These are phyloP conservation scores for Peribolospora baueri DNA, from an alignment of 768 basidiomycete genomes.

Conservation along the genomic window DNA sequence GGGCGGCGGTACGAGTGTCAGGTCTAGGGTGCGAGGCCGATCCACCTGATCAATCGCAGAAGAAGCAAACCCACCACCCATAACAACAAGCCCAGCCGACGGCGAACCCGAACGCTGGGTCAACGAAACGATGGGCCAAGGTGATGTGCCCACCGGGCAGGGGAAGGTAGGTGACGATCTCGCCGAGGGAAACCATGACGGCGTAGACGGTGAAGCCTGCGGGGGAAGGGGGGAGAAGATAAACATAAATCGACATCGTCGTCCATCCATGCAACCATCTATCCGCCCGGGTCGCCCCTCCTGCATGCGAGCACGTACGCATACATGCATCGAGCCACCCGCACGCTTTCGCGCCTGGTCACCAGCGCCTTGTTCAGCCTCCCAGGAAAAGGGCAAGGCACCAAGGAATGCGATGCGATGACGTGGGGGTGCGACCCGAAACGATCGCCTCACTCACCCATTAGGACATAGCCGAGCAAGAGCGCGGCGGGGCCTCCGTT, in stretches of 20 bases:
- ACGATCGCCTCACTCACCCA: not conserved
- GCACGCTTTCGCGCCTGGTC: no score
- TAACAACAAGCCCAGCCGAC: conserved; percentile 25
- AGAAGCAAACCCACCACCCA: conserved; percentile 19
- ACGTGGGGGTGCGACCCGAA: no score
- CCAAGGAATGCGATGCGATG: no score
- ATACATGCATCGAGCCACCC: no score
- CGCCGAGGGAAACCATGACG: conserved; percentile 14
- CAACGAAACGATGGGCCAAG: conserved; percentile 12
- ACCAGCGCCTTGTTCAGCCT: no score
- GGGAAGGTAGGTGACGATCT: conserved; percentile 10
- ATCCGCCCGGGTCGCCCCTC: no score
- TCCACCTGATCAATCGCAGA: not conserved
- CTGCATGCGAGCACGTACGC: no score
- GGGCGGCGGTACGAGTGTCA: not conserved
- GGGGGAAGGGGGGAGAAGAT: no score
- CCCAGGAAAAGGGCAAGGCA: no score
- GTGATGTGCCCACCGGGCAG: conserved; percentile 15
- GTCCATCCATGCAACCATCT: no score
- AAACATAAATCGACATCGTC: no score
- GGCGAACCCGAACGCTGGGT: conserved; percentile 12
- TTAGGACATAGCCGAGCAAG: conserved; percentile 36
- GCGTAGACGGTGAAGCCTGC: conserved; percentile 7
- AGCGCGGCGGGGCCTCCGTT: conserved; percentile 51
- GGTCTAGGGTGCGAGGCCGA: not conserved